phyloP scores from a whole-genome alignment of 2,329 filamentous ascomycete genomes.

The Hansfordia pulvinata region DNA sequence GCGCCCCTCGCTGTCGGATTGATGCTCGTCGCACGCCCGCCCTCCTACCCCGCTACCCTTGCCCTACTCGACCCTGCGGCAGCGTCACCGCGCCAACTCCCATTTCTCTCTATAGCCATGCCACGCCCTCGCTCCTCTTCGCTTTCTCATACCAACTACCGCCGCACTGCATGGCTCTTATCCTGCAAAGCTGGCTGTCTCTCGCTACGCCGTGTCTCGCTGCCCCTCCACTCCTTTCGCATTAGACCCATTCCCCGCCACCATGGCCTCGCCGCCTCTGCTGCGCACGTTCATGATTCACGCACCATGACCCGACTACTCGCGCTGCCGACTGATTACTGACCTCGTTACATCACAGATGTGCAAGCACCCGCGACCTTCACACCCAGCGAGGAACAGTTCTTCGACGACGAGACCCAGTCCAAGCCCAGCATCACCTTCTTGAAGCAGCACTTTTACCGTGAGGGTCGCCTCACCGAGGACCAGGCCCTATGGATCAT shows the following conservation, averaged over 20 bases:
- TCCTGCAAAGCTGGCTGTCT: background rate
- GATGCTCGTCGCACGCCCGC: too few species aligned
- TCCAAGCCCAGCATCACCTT: conserved; percentile 87
- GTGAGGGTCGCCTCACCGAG: conserved; percentile 90
- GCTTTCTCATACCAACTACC: too few species aligned
- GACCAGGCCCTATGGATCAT: conserved; percentile 97
- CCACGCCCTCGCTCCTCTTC: too few species aligned
- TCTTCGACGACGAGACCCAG: conserved; percentile 76
- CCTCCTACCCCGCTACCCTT: too few species aligned
- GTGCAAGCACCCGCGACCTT: conserved; percentile 94
- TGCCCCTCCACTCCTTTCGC: background rate
- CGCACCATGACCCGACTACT: background rate
- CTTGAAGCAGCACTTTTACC: conserved; percentile 96
- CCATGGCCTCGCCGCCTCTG: too few species aligned
- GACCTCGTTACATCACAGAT: conserved; percentile 41
- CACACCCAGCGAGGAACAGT: conserved; percentile 86
- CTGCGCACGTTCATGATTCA: background rate
- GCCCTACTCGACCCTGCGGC: too few species aligned
- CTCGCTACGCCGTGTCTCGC: background rate
- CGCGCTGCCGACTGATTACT: conserved; percentile 5
- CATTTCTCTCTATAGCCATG: too few species aligned
- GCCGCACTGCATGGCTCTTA: too few species aligned
- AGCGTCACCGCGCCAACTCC: too few species aligned
- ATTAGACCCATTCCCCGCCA: too few species aligned
- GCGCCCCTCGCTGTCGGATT: too few species aligned